Base-by-base conservation (phyloP, 2,329 filamentous ascomycete genomes). In the Cladophialophora exuberans region DNA sequence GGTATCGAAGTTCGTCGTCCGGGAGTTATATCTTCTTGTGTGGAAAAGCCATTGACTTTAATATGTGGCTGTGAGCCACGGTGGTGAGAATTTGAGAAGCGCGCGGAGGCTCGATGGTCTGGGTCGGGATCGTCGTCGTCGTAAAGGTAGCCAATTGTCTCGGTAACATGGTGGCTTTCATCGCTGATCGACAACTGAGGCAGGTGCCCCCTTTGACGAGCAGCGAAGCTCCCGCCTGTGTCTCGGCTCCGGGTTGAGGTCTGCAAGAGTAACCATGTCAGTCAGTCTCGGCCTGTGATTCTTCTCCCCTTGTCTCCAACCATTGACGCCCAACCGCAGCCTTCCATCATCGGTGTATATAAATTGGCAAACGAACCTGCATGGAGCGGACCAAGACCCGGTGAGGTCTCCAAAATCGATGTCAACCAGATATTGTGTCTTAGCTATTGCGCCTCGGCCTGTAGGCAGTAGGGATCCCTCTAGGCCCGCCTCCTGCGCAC, bases 121-220 rank as follows among this genome's bases (percentile, higher is more conserved):
- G 36, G 47, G n/a, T 86, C 83, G 67, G 84, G 83, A 25, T 66
- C 56, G 68, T 90, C 87, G 68, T 90, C 87, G 66, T 88, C 89
- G 73, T 97, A 96, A 73, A 96, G 83, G 66, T 91, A 91, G 48
- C 90, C 90, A 72, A 96, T 96, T 56, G 90, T 88, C 72, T 96
- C 92, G 53, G 91, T 96, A 70, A 96, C 90, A 82, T 96, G 92
- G 75, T 96, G 90, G 74, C 83, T 90, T 58, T 92, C 88, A 74
- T 96, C 91, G 72, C 89, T 94, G 71, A 96, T 86, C 64, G 83
- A 85, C 59, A 86, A 76, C 64, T 85, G 81, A 59, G 83, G 77
- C 63, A 74, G 75, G 74, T 86, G 83, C 63, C 81, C 80, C 66
- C 80, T 77, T 60, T 51, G 47, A 20, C 79, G 76, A 64, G 75